Evolutionary conservation across 2,329 filamentous ascomycete species (phyloP).

Genomic region (Monilinia vaccinii-corymbosi): DNA sequence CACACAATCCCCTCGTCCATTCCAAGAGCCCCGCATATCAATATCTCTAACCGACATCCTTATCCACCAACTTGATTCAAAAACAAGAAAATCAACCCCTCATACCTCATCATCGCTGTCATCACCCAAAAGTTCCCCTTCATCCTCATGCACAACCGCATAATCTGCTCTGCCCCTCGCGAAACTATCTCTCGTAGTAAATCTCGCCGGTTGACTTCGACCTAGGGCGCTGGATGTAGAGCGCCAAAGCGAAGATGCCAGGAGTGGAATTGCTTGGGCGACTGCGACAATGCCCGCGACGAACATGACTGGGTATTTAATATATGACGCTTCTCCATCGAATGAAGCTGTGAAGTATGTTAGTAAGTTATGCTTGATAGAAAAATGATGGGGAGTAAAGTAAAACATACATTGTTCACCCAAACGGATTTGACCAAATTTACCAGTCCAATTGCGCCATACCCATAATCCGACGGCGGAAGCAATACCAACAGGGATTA

Average conservation of each 20-base stretch:
- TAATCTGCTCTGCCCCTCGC: slow-evolving; percentile 83
- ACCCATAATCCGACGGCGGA: slow-evolving; percentile 72
- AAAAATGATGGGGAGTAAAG: background rate
- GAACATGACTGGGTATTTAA: slow-evolving; percentile 73
- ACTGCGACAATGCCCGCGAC: slow-evolving; percentile 56
- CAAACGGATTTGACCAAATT: slow-evolving; percentile 86
- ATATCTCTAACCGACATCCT: background rate
- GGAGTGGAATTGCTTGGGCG: slow-evolving; percentile 55
- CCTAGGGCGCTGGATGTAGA: slow-evolving; percentile 44
- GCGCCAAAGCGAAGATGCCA: slow-evolving; percentile 66
- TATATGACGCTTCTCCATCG: slow-evolving; percentile 64
- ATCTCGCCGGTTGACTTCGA: slow-evolving; percentile 40
- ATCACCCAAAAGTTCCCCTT: slow-evolving; percentile 87
- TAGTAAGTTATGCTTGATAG: slow-evolving; percentile 11
- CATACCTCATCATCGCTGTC: slow-evolving; percentile 83
- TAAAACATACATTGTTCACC: slow-evolving; percentile 51
- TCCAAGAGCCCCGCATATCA: background rate
- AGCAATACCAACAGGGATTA: slow-evolving; percentile 65
- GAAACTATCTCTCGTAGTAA: slow-evolving; percentile 84
- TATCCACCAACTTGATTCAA: background rate
- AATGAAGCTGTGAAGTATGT: slow-evolving; percentile 34
- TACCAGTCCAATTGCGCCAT: slow-evolving; percentile 75
- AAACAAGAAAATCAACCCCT: background rate
- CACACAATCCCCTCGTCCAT: background rate
- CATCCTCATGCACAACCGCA: slow-evolving; percentile 79